These are phyloP conservation scores for Salisapilia sapeloensis DNA, from an alignment of 352 stramenopile genomes.

Conservation along the genomic window DNA sequence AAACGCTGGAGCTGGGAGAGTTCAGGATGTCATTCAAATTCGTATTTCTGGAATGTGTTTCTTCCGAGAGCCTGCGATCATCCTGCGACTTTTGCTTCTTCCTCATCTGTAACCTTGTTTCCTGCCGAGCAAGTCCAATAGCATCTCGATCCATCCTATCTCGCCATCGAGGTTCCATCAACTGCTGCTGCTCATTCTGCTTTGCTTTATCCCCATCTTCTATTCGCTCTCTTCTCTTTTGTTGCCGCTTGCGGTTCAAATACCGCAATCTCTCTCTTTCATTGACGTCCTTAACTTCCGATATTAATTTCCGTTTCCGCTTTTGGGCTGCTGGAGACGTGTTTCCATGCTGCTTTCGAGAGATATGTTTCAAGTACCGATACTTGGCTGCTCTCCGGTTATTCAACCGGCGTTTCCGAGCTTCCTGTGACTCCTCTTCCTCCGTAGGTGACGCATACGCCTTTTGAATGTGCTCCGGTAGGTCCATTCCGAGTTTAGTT, in stretches of 20 bases:
- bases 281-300: slow-evolving; percentile 19
- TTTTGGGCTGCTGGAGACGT: slow-evolving; percentile 16
- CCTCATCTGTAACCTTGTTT: too few relatives aligned
- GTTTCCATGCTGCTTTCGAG: slow-evolving; percentile 5
- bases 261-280: slow-evolving; percentile 17
- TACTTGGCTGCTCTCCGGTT: slow-evolving; percentile 60
- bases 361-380: slow-evolving; percentile 14
- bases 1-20: too few relatives aligned
- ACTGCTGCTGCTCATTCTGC: slow-evolving; percentile 20
- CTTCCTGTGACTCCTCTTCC: slow-evolving; percentile 18
- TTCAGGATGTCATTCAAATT: too few relatives aligned
- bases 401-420: slow-evolving; percentile 26
- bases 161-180: slow-evolving; percentile 20
- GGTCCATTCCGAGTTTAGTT: slow-evolving; percentile 16
- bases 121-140: too few relatives aligned
- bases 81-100: too few relatives aligned
- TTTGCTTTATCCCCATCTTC: slow-evolving; percentile 15
- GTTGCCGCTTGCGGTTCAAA: slow-evolving; percentile 44
- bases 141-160: slow-evolving; percentile 27
- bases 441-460: slow-evolving; percentile 20
- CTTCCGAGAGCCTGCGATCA: too few relatives aligned
- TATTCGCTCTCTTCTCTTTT: slow-evolving; percentile 22
- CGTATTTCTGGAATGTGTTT: too few relatives aligned
- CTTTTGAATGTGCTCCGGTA: slow-evolving; percentile 25
- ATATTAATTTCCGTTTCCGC: neutral